phyloP scores from a whole-genome alignment of 1,284 basidiomycete genomes.

The Trametes sp. region DNA sequence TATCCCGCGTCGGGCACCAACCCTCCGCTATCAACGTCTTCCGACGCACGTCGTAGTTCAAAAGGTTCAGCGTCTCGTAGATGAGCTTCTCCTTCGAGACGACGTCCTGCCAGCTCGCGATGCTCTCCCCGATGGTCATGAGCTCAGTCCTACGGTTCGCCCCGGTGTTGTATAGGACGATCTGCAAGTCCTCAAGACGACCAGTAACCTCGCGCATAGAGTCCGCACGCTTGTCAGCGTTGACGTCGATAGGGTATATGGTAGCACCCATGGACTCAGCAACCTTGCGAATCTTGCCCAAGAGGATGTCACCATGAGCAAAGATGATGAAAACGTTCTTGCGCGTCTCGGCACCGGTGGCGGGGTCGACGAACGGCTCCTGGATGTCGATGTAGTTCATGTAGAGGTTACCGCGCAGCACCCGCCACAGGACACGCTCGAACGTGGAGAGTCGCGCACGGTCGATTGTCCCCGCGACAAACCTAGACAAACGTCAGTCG shows the following conservation, averaged over 20 bases:
- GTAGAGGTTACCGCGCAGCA: constrained; percentile 97
- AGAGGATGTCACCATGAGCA: constrained; percentile 92
- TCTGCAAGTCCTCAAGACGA: constrained; percentile 93
- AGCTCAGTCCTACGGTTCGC: constrained; percentile 88
- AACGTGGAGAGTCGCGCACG: constrained; percentile 92
- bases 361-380: constrained; percentile 91
- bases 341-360: constrained; percentile 81
- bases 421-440: constrained; percentile 98
- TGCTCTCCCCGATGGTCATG: constrained; percentile 84
- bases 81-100: constrained; percentile 96
- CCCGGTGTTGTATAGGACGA: constrained; percentile 92
- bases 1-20: constrained; percentile 95
- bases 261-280: constrained; percentile 98
- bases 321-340: constrained; percentile 99
- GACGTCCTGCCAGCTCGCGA: constrained; percentile 94
- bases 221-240: constrained; percentile 90
- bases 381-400: constrained; percentile 99
- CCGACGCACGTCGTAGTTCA: constrained; percentile 92
- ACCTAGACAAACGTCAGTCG: constrained; percentile 54
- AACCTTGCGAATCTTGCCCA: constrained; percentile 98
- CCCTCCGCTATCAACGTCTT: constrained; percentile 98
- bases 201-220: constrained; percentile 89
- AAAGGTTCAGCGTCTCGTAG: constrained; percentile 93
- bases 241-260: constrained; percentile 95
- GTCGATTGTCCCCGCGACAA: constrained; percentile 97